Evolutionary conservation across 768 basidiomycete species (phyloP), one percentile per base, ranked within the genome.

Genomic region (Psilocybe sp.): DNA sequence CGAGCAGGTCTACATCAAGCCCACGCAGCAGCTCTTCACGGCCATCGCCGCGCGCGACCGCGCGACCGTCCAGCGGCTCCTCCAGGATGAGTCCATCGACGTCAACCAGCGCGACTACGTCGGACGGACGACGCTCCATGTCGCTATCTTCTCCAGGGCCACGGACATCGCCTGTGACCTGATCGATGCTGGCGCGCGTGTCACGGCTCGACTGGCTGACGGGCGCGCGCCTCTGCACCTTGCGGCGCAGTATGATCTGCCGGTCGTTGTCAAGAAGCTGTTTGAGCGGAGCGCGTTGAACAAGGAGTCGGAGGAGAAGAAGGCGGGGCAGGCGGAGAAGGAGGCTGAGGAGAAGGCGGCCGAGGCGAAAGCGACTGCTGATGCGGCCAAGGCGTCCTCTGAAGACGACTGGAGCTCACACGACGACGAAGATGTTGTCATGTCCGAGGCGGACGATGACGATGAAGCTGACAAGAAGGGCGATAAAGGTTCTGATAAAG

Each of bases 91-190:
- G 10, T 51, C 39, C 3, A 64, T 72, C 47, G 77, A 81, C 54
- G 58, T 82, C 19, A 71, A 81, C 54, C 69, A 72, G 34, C 76
- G 83, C 2, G 82, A 84, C 61, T 79, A 83, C 46, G 80, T 84
- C 37, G 84, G 83, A 0, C 78, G 84, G 4, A 80, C 81, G 3
- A 65, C 76, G 1, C 67, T 85, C n/a, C 84, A 84, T 44, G 63
- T 83, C 33, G 81, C 82, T 3, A 75, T 85, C 43, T 46, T 82
- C 13, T 70, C 69, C 38, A 68, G 70, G 35, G 73, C 73, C 0
- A 57, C 57, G 3, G 78, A 78, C 1, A 74, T 81, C 45, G 78
- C 78, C 0, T 65, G 65, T 51, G 72, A 75, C 33, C 69, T 85
- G 31, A 70, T 85, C 43, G 76, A 83, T 36, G 76, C 77, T 12